A percentile compares a stretch with the other conserved stretches of the same genome.
These are phyloP conservation scores for Carex littledalei DNA, from an alignment of 176 grass and related monocot species.

Conservation along the genomic window DNA sequence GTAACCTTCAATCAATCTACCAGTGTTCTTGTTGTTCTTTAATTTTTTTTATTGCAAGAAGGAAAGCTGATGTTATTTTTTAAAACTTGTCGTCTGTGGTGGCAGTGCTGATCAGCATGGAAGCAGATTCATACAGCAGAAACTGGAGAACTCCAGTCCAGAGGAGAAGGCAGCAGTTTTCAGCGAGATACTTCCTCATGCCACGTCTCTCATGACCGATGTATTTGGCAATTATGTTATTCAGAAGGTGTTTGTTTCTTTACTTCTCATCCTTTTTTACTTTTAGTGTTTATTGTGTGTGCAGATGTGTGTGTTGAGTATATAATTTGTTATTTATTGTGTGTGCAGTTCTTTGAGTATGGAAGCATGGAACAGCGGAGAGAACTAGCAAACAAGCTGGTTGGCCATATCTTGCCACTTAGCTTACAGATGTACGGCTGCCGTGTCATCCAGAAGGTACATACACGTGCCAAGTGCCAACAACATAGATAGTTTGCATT, in stretches of 20 bases:
- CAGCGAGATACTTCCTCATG: conserved; percentile 77
- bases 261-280: neutral
- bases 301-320: neutral
- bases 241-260: conserved; percentile 65
- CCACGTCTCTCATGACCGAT: conserved; percentile 82
- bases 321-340: conserved; percentile 1
- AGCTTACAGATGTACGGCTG: conserved; percentile 99
- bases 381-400: conserved; percentile 84
- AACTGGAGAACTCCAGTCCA: conserved; percentile 75
- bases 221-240: conserved; percentile 99
- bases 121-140: conserved; percentile 98
- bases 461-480: neutral
- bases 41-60: neutral
- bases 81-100: conserved; percentile 19
- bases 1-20: conserved; percentile 41
- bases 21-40: conserved; percentile 12
- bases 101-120: conserved; percentile 95
- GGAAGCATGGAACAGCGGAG: conserved; percentile 80
- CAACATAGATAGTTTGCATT: neutral
- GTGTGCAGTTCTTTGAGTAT: conserved; percentile 86
- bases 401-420: conserved; percentile 73
- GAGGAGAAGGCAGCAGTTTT: conserved; percentile 93
- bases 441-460: conserved; percentile 97
- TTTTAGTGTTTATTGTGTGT: neutral
- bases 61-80: neutral